Percentiles rank a stretch among this genome's conserved stretches.
Evolutionary conservation across 768 basidiomycete species (phyloP).

Genomic region (Kwoniella heveanensis): DNA sequence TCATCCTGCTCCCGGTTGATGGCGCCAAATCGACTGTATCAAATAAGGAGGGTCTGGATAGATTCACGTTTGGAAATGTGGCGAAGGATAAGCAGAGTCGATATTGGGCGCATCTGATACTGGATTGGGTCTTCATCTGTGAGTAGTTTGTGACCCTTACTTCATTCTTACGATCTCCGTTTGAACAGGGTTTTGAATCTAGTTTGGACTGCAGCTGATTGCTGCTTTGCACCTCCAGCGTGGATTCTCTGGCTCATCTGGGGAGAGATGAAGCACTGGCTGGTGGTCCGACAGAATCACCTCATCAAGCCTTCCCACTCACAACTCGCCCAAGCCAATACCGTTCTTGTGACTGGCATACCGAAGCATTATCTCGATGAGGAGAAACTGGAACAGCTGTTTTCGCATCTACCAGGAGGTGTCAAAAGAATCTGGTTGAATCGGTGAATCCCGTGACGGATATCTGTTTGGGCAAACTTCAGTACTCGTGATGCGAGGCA

Average conservation of each 20-base stretch:
- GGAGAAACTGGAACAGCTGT: slow-evolving; percentile 67
- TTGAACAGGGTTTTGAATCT: too few species aligned
- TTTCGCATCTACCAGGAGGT: slow-evolving; percentile 84
- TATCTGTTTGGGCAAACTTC: too few species aligned
- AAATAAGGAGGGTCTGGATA: slow-evolving; percentile 65
- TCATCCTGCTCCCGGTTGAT: slow-evolving; percentile 75
- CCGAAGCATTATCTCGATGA: slow-evolving; percentile 76
- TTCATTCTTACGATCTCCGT: too few species aligned
- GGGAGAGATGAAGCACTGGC: slow-evolving; percentile 76
- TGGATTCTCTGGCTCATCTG: slow-evolving; percentile 86
- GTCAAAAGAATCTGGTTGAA: slow-evolving; percentile 91
- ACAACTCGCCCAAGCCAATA: slow-evolving; percentile 79
- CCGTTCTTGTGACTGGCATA: slow-evolving; percentile 86
- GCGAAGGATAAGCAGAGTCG: slow-evolving; percentile 60
- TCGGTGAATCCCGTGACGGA: slow-evolving; percentile 60
- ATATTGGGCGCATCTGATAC: slow-evolving; percentile 75
- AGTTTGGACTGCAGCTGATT: neutral
- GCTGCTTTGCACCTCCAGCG: slow-evolving; percentile 57
- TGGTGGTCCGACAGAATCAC: slow-evolving; percentile 76
- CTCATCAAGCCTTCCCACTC: slow-evolving; percentile 75
- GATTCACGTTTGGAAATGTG: slow-evolving; percentile 82
- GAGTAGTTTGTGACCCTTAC: too few species aligned
- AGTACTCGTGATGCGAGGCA: too few species aligned
- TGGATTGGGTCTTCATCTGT: slow-evolving; percentile 79
- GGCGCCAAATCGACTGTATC: slow-evolving; percentile 60